A percentile compares a stretch with the other conserved stretches of the same genome.
Evolutionary conservation across 2,329 filamentous ascomycete species (phyloP).

Genomic region (Alternaria postmessia): DNA sequence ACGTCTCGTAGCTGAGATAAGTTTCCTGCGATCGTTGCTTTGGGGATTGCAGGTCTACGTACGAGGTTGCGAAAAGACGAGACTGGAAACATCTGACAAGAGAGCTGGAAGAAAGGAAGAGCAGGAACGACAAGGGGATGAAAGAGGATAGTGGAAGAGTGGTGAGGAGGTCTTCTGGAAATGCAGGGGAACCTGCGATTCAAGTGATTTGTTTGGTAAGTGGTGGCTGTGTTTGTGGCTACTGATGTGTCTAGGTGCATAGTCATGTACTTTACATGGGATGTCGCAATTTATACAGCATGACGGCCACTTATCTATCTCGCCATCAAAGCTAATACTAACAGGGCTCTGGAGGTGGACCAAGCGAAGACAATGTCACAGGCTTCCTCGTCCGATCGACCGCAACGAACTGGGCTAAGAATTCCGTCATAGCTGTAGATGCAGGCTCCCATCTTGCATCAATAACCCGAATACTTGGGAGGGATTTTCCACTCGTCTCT

Average conservation of each 20-base stretch:
- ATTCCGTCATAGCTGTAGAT: conserved; percentile 90
- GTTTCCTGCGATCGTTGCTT: background rate
- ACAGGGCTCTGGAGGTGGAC: conserved; percentile 88
- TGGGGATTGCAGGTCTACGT: background rate
- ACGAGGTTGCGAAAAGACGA: background rate
- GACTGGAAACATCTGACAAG: background rate
- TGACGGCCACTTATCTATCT: background rate
- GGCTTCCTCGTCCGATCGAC: conserved; percentile 87
- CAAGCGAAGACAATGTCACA: conserved; percentile 87
- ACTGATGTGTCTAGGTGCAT: background rate
- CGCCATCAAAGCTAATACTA: conserved; percentile 17
- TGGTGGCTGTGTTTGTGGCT: conserved; percentile 13
- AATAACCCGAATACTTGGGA: conserved; percentile 79
- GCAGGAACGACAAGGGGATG: conserved; percentile 45
- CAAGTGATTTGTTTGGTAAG: conserved; percentile 60
- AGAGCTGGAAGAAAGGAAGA: background rate
- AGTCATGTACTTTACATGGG: background rate
- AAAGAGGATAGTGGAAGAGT: conserved; percentile 52
- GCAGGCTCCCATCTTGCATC: conserved; percentile 88
- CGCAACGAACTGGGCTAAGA: conserved; percentile 78
- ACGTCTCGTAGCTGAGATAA: conserved; percentile 1
- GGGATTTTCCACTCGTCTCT: conserved; percentile 58
- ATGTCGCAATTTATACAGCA: background rate
- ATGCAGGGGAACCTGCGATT: conserved; percentile 51
- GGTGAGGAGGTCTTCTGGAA: conserved; percentile 47